phyloP scores from a whole-genome alignment of 805 yeast species.

The Yarrowia deformans region DNA sequence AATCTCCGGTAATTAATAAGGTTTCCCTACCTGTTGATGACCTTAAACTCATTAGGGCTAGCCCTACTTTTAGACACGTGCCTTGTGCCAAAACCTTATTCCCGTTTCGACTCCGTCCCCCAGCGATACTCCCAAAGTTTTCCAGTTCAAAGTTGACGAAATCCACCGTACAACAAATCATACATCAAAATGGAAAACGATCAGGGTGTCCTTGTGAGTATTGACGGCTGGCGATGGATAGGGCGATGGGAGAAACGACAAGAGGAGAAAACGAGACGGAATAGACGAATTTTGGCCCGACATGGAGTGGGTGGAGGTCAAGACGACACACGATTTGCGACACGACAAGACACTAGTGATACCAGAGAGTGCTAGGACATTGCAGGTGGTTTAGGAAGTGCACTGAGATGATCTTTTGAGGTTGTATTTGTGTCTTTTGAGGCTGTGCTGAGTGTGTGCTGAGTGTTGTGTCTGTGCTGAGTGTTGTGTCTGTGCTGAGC shows the following conservation, averaged over 20 bases:
- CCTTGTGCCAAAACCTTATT: slow-evolving; percentile 4
- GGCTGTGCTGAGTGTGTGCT: too few species aligned
- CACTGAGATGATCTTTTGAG: too few species aligned
- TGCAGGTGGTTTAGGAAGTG: too few species aligned
- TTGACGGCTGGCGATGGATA: neutral
- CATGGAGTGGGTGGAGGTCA: too few species aligned
- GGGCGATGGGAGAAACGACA: neutral
- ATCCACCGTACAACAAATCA: slow-evolving; percentile 39
- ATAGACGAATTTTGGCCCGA: neutral
- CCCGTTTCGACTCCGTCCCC: slow-evolving; percentile 37
- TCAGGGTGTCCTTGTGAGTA: slow-evolving; percentile 98
- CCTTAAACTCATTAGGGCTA: slow-evolving; percentile 3
- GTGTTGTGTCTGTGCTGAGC: too few species aligned
- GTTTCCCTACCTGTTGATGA: too few species aligned
- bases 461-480: too few species aligned
- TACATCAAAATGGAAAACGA: slow-evolving; percentile 95
- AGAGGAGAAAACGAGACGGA: slow-evolving; percentile 6
- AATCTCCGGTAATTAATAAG: too few species aligned
- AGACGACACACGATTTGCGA: too few species aligned
- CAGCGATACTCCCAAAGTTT: slow-evolving; percentile 37
- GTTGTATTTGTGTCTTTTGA: too few species aligned
- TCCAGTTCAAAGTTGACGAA: slow-evolving; percentile 36
- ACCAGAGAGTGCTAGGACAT: too few species aligned
- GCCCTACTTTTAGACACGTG: slow-evolving; percentile 18
- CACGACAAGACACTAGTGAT: too few species aligned